Percentiles rank a stretch among this genome's conserved stretches.
Conservation (phyloP, 441 rosid genomes). For the Manihot esculenta region DNA sequence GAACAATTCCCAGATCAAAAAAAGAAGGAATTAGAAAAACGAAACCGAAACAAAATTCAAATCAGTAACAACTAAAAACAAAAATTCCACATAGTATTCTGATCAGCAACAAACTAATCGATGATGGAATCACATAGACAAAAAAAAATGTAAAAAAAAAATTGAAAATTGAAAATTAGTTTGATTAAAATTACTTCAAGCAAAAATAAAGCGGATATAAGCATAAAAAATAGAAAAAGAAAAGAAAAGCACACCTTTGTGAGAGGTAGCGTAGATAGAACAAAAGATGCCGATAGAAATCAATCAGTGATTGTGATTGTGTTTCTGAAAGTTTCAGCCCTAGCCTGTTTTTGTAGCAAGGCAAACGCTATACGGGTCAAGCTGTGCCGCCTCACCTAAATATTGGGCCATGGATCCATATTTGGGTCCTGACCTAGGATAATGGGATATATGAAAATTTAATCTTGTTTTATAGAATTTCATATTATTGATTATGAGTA, state of each 20-base stretch:
- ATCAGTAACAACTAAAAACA: too few relatives aligned
- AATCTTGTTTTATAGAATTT: too few relatives aligned
- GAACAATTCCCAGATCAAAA: neutral
- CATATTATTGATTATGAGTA: too few relatives aligned
- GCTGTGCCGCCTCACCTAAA: slow-evolving; percentile 1
- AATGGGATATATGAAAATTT: too few relatives aligned
- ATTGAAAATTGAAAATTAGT: neutral
- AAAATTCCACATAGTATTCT: neutral
- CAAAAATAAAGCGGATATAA: neutral
- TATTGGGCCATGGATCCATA: neutral
- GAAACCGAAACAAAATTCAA: neutral
- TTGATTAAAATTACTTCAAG: neutral
- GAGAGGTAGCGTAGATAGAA: neutral
- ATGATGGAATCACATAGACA: neutral
- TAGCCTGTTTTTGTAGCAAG: slow-evolving; percentile 2
- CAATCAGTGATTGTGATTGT: neutral
- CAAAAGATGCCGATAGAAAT: neutral
- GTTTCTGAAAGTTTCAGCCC: slow-evolving; percentile 2
- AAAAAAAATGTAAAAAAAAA: neutral
- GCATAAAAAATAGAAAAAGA: neutral
- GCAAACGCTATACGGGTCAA: neutral
- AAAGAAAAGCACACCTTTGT: neutral
- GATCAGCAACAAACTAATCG: neutral
- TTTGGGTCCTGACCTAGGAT: neutral
- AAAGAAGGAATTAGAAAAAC: neutral